phyloP scores from a whole-genome alignment of 345 rosid genomes.

The Carallia pectinifolia region DNA sequence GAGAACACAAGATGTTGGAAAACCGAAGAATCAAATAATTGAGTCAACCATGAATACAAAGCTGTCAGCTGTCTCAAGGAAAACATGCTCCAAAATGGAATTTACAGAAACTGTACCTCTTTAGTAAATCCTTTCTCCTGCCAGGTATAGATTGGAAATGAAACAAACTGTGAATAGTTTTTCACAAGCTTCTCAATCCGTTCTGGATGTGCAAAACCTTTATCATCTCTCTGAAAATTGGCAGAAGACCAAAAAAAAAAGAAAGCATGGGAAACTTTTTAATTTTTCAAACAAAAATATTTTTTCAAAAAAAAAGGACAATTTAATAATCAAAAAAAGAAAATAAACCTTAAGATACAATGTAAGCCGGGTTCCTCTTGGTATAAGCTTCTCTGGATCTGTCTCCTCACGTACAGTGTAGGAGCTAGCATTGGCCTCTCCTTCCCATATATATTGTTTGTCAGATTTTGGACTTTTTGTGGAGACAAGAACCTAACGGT shows the following conservation, averaged over 20 bases:
- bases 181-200: slow-evolving; percentile 88
- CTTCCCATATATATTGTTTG: slow-evolving; percentile 94
- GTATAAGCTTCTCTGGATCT: slow-evolving; percentile 67
- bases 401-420: slow-evolving; percentile 80
- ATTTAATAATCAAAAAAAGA: neutral
- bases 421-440: slow-evolving; percentile 88
- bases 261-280: slow-evolving; percentile 16
- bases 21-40: neutral
- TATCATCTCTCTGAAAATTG: slow-evolving; percentile 62
- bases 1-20: neutral
- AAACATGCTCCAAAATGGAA: neutral
- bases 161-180: slow-evolving; percentile 95
- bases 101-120: slow-evolving; percentile 52
- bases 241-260: neutral
- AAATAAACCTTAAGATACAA: slow-evolving; percentile 74
- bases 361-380: slow-evolving; percentile 87
- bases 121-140: slow-evolving; percentile 92
- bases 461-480: slow-evolving; percentile 91
- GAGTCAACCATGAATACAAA: neutral
- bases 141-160: slow-evolving; percentile 98
- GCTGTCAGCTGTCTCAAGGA: neutral
- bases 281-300: neutral
- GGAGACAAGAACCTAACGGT: slow-evolving; percentile 69
- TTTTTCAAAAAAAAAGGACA: neutral
- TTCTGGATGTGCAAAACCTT: slow-evolving; percentile 91